Evolutionary conservation across 441 rosid genomes (phyloP).

Genomic region (Jatropha multifida): DNA sequence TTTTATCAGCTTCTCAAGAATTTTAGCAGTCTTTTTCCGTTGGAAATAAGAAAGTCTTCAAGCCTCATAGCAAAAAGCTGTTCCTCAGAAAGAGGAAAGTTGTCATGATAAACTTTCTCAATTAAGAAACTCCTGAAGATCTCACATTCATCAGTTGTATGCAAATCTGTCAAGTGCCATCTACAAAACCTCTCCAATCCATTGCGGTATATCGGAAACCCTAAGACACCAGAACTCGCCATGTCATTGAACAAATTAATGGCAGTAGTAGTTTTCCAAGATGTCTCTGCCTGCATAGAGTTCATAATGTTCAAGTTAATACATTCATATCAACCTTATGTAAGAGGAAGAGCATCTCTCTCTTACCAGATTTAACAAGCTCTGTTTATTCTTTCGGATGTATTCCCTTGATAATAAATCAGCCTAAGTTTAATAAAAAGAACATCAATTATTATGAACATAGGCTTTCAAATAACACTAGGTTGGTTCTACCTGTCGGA

Average conservation of each 20-base stretch:
- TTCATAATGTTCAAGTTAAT: too few relatives aligned
- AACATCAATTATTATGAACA: too few relatives aligned
- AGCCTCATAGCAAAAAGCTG: constrained; percentile 22
- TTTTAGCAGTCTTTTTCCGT: constrained; percentile 13
- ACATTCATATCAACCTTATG: neutral
- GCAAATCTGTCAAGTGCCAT: constrained; percentile 19
- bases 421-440: neutral
- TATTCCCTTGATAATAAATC: constrained; percentile 9
- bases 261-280: constrained; percentile 14
- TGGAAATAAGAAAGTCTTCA: constrained; percentile 21
- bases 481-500: constrained; percentile 64
- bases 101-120: constrained; percentile 3
- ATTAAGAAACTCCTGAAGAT: constrained; percentile 11
- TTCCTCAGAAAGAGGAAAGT: constrained; percentile 11
- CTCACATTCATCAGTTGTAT: constrained; percentile 17
- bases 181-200: constrained; percentile 13
- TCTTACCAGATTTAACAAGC: constrained; percentile 12
- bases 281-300: constrained; percentile 10
- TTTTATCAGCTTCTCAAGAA: neutral
- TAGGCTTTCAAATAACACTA: neutral
- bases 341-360: neutral
- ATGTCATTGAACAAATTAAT: constrained; percentile 12
- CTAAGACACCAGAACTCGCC: neutral
- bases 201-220: neutral
- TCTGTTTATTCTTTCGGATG: constrained; percentile 4